Evolutionary conservation across 768 basidiomycete genomes (phyloP).

Genomic region (Sarcomyxa edulis): DNA sequence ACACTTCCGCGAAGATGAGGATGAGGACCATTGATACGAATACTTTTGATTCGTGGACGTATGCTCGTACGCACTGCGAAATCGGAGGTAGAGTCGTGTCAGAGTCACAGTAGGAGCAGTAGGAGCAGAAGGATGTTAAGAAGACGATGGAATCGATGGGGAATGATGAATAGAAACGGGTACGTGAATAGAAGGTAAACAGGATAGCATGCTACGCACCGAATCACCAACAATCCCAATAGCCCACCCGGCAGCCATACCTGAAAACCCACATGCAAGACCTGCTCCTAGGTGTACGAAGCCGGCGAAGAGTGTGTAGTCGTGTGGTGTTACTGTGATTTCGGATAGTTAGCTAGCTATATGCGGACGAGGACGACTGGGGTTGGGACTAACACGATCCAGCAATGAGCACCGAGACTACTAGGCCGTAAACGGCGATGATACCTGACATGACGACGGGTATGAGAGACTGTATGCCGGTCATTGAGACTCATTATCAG

Average conservation of each 20-base stretch:
- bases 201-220: constrained; percentile 42
- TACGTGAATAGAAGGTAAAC: neutral
- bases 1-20: constrained; percentile 87
- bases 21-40: constrained; percentile 97
- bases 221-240: constrained; percentile 94
- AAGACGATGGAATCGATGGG: neutral
- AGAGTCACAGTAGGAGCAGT: constrained; percentile 3
- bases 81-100: neutral
- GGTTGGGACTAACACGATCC: constrained; percentile 40
- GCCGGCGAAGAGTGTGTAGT: constrained; percentile 81
- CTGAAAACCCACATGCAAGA: constrained; percentile 85
- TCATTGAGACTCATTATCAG: neutral
- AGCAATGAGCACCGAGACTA: constrained; percentile 90
- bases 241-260: constrained; percentile 90
- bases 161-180: neutral
- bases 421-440: constrained; percentile 95
- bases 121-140: constrained; percentile 5
- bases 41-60: constrained; percentile 84
- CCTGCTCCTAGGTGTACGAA: constrained; percentile 93
- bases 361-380: constrained; percentile 1
- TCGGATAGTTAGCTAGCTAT: too few relatives aligned
- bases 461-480: constrained; percentile 67
- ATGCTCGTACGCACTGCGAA: constrained; percentile 86
- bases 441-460: constrained; percentile 99
- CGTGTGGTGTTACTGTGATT: constrained; percentile 39